phyloP scores from a whole-genome alignment of 2,329 filamentous ascomycete species.

The Alternaria burnsii region DNA sequence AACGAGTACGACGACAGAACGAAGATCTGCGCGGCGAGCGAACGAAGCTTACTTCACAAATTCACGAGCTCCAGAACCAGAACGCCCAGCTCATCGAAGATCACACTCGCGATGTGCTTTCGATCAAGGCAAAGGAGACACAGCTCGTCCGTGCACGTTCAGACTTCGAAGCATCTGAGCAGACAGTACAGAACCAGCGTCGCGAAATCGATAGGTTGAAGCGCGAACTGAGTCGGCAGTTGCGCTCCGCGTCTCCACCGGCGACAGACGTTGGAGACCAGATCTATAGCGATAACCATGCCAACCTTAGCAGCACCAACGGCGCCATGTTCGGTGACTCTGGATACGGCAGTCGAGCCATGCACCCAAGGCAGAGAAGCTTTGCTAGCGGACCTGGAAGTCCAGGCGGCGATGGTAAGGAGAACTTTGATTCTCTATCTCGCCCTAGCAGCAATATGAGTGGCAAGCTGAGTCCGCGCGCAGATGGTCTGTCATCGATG shows the following conservation, averaged over 20 bases:
- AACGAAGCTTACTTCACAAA: slow-evolving; percentile 81
- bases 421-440: slow-evolving; percentile 54
- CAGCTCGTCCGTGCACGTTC: slow-evolving; percentile 91
- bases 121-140: slow-evolving; percentile 98
- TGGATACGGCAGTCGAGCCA: slow-evolving; percentile 52
- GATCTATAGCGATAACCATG: slow-evolving; percentile 64
- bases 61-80: slow-evolving; percentile 94
- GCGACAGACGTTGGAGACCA: slow-evolving; percentile 55
- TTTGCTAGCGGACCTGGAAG: slow-evolving; percentile 42
- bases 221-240: slow-evolving; percentile 73
- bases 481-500: slow-evolving; percentile 43
- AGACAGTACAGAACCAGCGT: slow-evolving; percentile 81
- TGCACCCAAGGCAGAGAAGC: slow-evolving; percentile 43
- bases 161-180: slow-evolving; percentile 88
- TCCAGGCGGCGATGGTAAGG: slow-evolving; percentile 57
- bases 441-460: slow-evolving; percentile 46
- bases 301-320: slow-evolving; percentile 61
- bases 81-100: slow-evolving; percentile 97
- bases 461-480: slow-evolving; percentile 52
- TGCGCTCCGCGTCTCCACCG: slow-evolving; percentile 64
- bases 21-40: slow-evolving; percentile 86
- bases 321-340: slow-evolving; percentile 49
- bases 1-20: slow-evolving; percentile 75
- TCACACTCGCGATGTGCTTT: slow-evolving; percentile 91
- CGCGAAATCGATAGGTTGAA: slow-evolving; percentile 94